Percentiles rank a stretch among this genome's conserved stretches.
Conservation (phyloP, 257 asterid species). For the Solanum habrochaites region DNA sequence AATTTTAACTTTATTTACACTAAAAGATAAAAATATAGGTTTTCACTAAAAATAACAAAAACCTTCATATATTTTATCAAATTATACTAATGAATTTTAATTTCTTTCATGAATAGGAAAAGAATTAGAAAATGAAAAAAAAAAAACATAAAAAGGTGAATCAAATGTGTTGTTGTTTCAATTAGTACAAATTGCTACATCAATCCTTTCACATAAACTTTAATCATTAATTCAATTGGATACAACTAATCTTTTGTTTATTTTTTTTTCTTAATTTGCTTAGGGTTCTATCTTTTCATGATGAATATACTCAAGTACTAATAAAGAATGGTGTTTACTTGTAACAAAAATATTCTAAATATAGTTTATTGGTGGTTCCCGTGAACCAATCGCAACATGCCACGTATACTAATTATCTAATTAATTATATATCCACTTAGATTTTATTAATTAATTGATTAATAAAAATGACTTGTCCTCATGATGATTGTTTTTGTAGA, state of each 20-base stretch:
- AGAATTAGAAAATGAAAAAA: neutral
- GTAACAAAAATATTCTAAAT: neutral
- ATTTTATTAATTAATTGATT: neutral
- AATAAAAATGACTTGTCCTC: neutral
- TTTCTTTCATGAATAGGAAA: neutral
- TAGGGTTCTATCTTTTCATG: slow-evolving; percentile 31
- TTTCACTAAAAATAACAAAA: neutral
- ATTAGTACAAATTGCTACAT: neutral
- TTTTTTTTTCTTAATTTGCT: slow-evolving; percentile 2
- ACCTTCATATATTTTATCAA: neutral
- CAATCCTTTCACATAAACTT: slow-evolving; percentile 3
- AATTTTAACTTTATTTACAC: neutral
- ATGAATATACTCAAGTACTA: slow-evolving; percentile 23
- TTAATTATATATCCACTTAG: neutral
- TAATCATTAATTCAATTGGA: slow-evolving; percentile 16
- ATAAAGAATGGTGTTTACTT: slow-evolving; percentile 5
- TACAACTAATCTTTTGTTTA: neutral
- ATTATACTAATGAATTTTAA: neutral
- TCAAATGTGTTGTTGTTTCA: neutral
- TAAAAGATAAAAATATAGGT: neutral
- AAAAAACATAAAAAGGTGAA: neutral
- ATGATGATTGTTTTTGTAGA: slow-evolving; percentile 23
- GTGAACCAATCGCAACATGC: neutral
- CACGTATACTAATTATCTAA: neutral
- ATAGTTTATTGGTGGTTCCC: neutral